Evolutionary conservation across 2,329 filamentous ascomycete species (phyloP).

Genomic region (Pseudogymnoascus sp.): DNA sequence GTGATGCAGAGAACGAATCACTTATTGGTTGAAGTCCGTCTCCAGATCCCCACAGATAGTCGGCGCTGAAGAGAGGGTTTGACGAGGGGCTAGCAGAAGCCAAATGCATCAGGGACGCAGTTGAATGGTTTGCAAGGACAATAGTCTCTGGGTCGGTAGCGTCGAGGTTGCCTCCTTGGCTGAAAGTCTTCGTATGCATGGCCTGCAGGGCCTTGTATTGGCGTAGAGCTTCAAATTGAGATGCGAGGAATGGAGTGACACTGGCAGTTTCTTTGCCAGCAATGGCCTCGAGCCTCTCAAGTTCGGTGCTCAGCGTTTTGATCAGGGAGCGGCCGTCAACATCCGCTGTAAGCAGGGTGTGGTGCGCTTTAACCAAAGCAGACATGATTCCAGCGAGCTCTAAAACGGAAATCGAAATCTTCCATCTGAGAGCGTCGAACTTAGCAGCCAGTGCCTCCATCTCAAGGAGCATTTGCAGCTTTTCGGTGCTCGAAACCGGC

Average conservation of each 20-base stretch:
- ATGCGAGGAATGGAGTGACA: constrained; percentile 42
- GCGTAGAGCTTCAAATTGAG: constrained; percentile 49
- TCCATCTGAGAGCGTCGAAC: constrained; percentile 56
- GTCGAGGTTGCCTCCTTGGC: background rate
- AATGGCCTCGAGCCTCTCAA: constrained; percentile 42
- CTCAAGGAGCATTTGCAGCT: constrained; percentile 40
- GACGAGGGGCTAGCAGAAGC: constrained; percentile 20
- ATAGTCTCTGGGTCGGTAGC: constrained; percentile 15
- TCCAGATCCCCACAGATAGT: constrained; percentile 26
- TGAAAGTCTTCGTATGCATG: constrained; percentile 9
- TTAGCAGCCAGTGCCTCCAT: constrained; percentile 49
- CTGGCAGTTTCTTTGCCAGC: constrained; percentile 36
- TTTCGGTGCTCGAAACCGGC: constrained; percentile 40
- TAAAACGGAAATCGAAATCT: constrained; percentile 41
- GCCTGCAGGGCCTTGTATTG: constrained; percentile 32
- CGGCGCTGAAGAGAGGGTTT: constrained; percentile 20
- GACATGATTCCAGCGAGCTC: constrained; percentile 47
- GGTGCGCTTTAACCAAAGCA: constrained; percentile 49
- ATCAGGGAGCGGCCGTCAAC: constrained; percentile 34
- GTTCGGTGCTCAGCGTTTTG: constrained; percentile 41
- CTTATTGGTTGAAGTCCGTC: constrained; percentile 37
- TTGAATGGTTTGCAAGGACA: constrained; percentile 26
- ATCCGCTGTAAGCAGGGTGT: constrained; percentile 40
- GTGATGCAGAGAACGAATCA: constrained; percentile 39
- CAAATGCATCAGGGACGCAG: constrained; percentile 24